Percentiles rank a stretch among this genome's conserved stretches.
These are phyloP conservation scores for Conticribra guillardii DNA, from an alignment of 108 stramenopile species.

Conservation along the genomic window DNA sequence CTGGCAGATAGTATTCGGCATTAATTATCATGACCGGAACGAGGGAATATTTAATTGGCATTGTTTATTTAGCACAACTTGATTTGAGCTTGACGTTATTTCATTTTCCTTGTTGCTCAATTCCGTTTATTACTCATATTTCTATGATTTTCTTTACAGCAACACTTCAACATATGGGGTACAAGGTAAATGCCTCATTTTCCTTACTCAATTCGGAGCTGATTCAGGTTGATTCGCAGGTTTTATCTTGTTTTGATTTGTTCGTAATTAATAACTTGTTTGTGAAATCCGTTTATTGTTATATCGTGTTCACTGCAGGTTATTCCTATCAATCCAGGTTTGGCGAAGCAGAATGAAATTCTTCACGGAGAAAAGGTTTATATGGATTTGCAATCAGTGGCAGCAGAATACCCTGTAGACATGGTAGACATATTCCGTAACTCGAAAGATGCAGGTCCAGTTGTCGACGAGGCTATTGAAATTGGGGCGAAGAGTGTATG, in stretches of 20 bases:
- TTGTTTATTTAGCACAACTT: too few relatives aligned
- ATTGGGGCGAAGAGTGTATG: conserved; percentile 80
- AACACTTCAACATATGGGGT: conserved; percentile 59
- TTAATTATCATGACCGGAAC: too few relatives aligned
- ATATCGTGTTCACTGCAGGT: conserved; percentile 73
- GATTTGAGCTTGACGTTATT: too few relatives aligned
- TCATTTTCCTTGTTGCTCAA: too few relatives aligned
- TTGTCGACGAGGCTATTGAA: conserved; percentile 82
- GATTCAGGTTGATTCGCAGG: too few relatives aligned
- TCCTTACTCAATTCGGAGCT: too few relatives aligned
- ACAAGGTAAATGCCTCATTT: too few relatives aligned
- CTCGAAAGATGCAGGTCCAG: conserved; percentile 61
- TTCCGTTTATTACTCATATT: not conserved
- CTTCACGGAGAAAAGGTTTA: conserved; percentile 73
- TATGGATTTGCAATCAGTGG: conserved; percentile 58
- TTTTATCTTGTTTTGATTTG: too few relatives aligned
- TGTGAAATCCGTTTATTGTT: conserved; percentile 18
- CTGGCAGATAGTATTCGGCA: too few relatives aligned
- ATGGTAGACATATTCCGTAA: conserved; percentile 88
- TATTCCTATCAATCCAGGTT: conserved; percentile 81
- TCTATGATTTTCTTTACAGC: conserved; percentile 12
- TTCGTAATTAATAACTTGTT: not conserved
- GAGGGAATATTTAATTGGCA: too few relatives aligned
- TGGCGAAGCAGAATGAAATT: conserved; percentile 62
- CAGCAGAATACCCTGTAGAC: conserved; percentile 57